These are phyloP conservation scores for Botryotinia narcissicola DNA, from an alignment of 2,329 filamentous ascomycete genomes.

Conservation along the genomic window DNA sequence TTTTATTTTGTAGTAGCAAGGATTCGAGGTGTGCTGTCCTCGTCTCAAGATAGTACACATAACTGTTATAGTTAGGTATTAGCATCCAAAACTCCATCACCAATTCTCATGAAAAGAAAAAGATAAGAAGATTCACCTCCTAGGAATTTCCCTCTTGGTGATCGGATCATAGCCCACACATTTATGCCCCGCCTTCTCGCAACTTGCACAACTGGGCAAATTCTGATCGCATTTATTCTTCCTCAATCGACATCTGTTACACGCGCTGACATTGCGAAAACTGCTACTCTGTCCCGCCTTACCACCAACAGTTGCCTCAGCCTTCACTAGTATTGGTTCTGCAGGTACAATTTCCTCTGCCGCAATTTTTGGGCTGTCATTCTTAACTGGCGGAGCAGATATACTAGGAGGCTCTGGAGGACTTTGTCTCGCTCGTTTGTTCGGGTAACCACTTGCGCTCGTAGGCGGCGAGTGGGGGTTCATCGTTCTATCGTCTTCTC, in stretches of 20 bases:
- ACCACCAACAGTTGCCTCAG: conserved; percentile 20
- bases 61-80: conserved; percentile 50
- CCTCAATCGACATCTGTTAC: conserved; percentile 84
- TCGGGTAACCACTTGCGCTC: conserved; percentile 45
- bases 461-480: conserved; percentile 50
- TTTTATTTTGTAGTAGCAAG: conserved; percentile 64
- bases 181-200: conserved; percentile 85
- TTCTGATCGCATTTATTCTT: conserved; percentile 96
- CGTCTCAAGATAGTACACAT: conserved; percentile 92
- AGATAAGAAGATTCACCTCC: conserved; percentile 49
- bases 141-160: conserved; percentile 90
- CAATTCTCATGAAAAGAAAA: not conserved
- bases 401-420: conserved; percentile 44
- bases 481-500: conserved; percentile 39
- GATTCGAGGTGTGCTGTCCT: conserved; percentile 80
- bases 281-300: conserved; percentile 57
- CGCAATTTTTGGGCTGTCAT: conserved; percentile 28
- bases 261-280: conserved; percentile 89
- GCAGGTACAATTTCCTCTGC: conserved; percentile 26
- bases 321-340: conserved; percentile 25
- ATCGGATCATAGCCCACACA: conserved; percentile 97
- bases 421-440: conserved; percentile 56
- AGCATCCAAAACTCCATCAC: not conserved
- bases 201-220: conserved; percentile 84
- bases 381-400: conserved; percentile 32